Evolutionary conservation across 768 basidiomycete genomes (phyloP).

Genomic region (Psilocybe cyanescens): DNA sequence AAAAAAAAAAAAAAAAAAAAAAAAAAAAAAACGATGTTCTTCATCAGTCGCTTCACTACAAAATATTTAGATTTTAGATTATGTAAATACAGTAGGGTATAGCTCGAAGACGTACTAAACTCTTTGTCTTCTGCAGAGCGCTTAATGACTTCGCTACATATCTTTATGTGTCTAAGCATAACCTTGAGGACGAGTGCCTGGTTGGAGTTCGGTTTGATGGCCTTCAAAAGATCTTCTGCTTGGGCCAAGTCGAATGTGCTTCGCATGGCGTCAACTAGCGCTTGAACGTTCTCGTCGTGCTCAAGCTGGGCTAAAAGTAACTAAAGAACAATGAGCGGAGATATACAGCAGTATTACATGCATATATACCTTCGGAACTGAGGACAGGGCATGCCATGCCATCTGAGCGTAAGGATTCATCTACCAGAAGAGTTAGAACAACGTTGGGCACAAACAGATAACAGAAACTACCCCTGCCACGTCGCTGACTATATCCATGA

Average conservation of each 20-base stretch:
- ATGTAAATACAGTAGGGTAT: not conserved
- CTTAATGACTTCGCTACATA: not conserved
- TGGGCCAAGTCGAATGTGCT: constrained; percentile 1
- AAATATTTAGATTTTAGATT: not conserved
- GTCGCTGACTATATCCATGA: not conserved
- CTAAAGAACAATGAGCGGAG: not conserved
- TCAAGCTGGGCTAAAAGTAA: not conserved
- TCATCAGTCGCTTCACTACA: not conserved
- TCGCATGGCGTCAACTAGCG: not conserved
- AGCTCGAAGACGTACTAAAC: not conserved
- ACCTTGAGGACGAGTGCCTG: not conserved
- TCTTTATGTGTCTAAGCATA: not conserved
- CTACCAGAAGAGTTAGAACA: not conserved
- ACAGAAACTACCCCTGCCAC: not conserved
- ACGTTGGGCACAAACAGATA: not conserved
- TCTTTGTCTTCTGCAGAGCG: not conserved
- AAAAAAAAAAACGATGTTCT: not conserved
- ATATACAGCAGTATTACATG: not conserved
- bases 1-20: too few relatives aligned
- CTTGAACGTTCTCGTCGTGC: not conserved
- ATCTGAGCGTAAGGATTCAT: constrained; percentile 1
- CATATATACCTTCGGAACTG: not conserved
- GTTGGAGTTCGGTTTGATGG: not conserved
- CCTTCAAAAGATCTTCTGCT: not conserved
- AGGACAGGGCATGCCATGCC: not conserved